A percentile compares a stretch with the other conserved stretches of the same genome.
Conservation (phyloP, 2,329 filamentous ascomycete genomes). For the Macrophomina tecta region DNA sequence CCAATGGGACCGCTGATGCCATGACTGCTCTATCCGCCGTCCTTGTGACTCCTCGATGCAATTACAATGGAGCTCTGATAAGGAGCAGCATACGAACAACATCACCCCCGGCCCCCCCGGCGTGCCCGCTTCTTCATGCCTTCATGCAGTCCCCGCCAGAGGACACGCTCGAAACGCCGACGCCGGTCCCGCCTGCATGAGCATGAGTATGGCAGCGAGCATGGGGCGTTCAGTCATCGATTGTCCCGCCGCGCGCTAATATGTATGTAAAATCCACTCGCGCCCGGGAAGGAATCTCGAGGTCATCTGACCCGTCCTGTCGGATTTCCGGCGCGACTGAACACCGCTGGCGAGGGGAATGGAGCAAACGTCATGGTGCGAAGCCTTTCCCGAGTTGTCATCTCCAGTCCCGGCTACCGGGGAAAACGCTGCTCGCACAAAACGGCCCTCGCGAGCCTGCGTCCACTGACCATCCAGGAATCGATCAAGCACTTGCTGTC, state of each 20-base stretch:
- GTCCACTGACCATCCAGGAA: conserved; percentile 16
- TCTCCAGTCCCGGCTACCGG: background rate
- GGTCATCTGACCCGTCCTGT: conserved; percentile 21
- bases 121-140: conserved; percentile 22
- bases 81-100: conserved; percentile 6
- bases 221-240: background rate
- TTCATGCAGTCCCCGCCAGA: background rate
- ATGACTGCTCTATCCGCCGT: conserved; percentile 20
- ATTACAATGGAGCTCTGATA: conserved; percentile 20
- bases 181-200: conserved; percentile 15
- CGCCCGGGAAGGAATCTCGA: conserved; percentile 8
- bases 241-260: too few species aligned
- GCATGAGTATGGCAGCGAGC: background rate
- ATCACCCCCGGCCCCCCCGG: background rate
- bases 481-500: conserved; percentile 25
- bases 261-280: background rate
- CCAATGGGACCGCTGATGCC: conserved; percentile 3
- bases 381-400: conserved; percentile 12
- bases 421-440: conserved; percentile 10
- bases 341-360: conserved; percentile 10
- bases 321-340: conserved; percentile 4
- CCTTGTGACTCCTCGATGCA: conserved; percentile 25
- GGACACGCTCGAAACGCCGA: conserved; percentile 1
- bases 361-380: conserved; percentile 18
- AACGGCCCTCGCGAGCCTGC: conserved; percentile 17